Conservation (phyloP, 345 rosid genomes). For the Clarkia xantiana region DNA sequence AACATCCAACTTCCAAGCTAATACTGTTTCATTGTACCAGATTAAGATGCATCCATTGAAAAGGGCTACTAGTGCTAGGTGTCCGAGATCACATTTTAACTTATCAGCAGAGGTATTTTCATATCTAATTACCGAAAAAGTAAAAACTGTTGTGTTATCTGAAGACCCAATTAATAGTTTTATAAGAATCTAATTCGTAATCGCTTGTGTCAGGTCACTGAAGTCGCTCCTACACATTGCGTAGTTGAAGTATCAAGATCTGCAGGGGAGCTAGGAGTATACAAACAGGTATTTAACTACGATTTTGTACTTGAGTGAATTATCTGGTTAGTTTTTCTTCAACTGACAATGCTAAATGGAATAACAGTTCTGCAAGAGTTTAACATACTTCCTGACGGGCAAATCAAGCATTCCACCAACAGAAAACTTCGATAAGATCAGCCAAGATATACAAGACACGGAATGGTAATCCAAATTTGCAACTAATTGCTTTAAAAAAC, state of each 20-base stretch:
- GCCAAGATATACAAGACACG: constrained; percentile 9
- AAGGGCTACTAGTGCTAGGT: constrained; percentile 38
- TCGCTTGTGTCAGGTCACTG: constrained; percentile 37
- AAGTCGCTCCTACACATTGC: constrained; percentile 73
- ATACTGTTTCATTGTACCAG: constrained; percentile 14
- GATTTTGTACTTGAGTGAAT: constrained; percentile 4
- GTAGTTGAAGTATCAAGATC: constrained; percentile 78
- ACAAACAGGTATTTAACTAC: constrained; percentile 37
- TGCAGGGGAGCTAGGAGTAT: constrained; percentile 52
- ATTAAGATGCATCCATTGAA: constrained; percentile 53
- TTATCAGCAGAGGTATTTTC: constrained; percentile 64
- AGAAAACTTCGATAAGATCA: constrained; percentile 10
- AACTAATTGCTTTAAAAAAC: not conserved
- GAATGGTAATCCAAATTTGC: constrained; percentile 19
- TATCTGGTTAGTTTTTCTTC: constrained; percentile 9
- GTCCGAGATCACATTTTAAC: constrained; percentile 41
- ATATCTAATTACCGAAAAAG: not conserved
- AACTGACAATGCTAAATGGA: too few species aligned
- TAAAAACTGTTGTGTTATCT: not conserved
- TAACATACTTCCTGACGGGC: constrained; percentile 47
- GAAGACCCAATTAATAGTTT: not conserved
- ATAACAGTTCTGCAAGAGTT: constrained; percentile 59
- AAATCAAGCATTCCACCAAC: constrained; percentile 21
- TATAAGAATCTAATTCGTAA: not conserved
- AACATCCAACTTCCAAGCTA: not conserved